These are phyloP conservation scores for Fragosphaeria purpurea DNA, from an alignment of 2,329 filamentous ascomycete species.

Conservation along the genomic window DNA sequence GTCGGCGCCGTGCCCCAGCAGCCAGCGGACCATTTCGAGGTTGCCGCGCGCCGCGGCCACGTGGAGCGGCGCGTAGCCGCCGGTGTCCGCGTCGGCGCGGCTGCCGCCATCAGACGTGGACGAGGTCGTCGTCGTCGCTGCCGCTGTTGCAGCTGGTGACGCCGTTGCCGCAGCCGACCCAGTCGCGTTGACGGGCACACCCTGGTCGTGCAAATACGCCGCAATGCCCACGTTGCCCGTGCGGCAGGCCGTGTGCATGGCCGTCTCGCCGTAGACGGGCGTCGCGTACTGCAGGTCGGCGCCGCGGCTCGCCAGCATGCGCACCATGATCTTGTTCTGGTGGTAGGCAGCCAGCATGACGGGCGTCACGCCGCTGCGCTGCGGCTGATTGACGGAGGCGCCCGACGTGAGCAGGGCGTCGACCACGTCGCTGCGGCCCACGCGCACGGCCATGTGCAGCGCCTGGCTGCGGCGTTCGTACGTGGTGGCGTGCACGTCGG, in stretches of 20 bases:
- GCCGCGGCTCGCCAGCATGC: slow-evolving; percentile 1
- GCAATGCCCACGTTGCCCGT: background rate
- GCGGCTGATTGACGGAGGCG: background rate
- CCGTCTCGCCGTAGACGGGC: slow-evolving; percentile 5
- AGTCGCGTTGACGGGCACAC: slow-evolving; percentile 1
- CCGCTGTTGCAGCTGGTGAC: too few relatives aligned
- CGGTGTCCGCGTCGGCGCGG: background rate
- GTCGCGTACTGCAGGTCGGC: slow-evolving; percentile 2
- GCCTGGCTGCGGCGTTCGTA: slow-evolving; percentile 23
- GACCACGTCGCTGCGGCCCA: background rate
- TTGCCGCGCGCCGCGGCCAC: slow-evolving; percentile 1
- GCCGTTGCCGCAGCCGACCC: background rate
- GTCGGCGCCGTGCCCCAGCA: slow-evolving; percentile 4
- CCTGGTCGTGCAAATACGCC: background rate
- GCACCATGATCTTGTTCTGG: slow-evolving; percentile 3
- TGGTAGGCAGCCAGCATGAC: slow-evolving; percentile 5
- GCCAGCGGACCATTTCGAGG: slow-evolving; percentile 1
- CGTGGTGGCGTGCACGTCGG: slow-evolving; percentile 24
- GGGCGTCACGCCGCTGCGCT: slow-evolving; percentile 2
- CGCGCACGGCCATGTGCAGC: slow-evolving; percentile 12
- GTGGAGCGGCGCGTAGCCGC: slow-evolving; percentile 3
- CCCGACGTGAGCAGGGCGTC: background rate
- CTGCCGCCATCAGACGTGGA: background rate
- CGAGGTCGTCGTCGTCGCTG: too few relatives aligned
- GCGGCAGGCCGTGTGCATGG: slow-evolving; percentile 3